These are phyloP conservation scores for Linanthus parryae DNA, from an alignment of 148 eudicot species.

Conservation along the genomic window DNA sequence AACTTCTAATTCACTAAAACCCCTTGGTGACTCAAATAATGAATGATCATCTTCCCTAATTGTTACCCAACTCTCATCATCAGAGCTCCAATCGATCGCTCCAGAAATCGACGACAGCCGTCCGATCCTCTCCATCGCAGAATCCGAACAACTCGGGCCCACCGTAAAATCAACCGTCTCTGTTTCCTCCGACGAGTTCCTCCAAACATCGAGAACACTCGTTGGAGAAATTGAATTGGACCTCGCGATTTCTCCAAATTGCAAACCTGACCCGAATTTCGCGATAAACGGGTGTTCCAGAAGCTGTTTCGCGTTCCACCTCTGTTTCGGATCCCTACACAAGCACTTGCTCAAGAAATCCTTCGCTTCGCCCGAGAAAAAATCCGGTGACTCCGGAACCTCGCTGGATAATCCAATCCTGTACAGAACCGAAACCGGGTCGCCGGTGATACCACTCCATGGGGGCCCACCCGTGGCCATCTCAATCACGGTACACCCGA, in stretches of 20 bases:
- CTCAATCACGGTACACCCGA: slow-evolving; percentile 60
- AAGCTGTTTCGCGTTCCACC: slow-evolving; percentile 57
- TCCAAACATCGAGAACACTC: slow-evolving; percentile 63
- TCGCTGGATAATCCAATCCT: slow-evolving; percentile 46
- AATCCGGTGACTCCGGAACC: slow-evolving; percentile 38
- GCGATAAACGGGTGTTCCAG: slow-evolving; percentile 54
- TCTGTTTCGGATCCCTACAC: slow-evolving; percentile 39
- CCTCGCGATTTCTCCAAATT: not conserved
- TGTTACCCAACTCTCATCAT: slow-evolving; percentile 29
- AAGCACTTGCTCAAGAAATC: slow-evolving; percentile 61
- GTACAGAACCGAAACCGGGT: slow-evolving; percentile 34
- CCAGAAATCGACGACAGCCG: slow-evolving; percentile 14
- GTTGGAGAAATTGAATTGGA: slow-evolving; percentile 38
- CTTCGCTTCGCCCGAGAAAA: slow-evolving; percentile 34
- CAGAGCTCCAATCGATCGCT: slow-evolving; percentile 13
- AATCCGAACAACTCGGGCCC: not conserved
- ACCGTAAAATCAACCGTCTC: not conserved
- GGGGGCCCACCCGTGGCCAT: slow-evolving; percentile 55
- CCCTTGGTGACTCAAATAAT: no score
- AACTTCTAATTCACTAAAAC: slow-evolving; percentile 1
- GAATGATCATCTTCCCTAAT: no score
- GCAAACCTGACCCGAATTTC: slow-evolving; percentile 4
- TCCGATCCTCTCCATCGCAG: slow-evolving; percentile 22
- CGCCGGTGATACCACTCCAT: slow-evolving; percentile 28
- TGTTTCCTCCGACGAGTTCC: slow-evolving; percentile 20